Evolutionary conservation across 139 green algal species (phyloP).

Genomic region (Chlamydomonas incerta): DNA sequence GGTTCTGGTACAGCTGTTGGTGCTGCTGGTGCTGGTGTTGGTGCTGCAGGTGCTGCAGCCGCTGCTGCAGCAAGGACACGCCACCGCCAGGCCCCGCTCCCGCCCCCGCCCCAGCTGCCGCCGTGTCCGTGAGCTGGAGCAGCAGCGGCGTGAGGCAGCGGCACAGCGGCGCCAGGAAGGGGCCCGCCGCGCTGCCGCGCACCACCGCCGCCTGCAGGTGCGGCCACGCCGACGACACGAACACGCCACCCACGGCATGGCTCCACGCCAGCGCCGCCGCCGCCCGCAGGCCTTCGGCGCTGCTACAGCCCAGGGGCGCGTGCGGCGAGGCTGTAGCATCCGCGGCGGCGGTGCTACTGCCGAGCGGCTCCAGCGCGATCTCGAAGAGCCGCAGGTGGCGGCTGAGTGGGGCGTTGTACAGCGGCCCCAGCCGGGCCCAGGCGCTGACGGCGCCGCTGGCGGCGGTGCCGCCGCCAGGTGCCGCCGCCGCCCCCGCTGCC

Average conservation of each 20-base stretch:
- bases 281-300: too few relatives aligned
- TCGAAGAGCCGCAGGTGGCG: constrained; percentile 11
- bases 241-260: not conserved
- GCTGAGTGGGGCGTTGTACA: not conserved
- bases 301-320: too few relatives aligned
- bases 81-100: not conserved
- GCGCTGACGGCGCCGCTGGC: too few relatives aligned
- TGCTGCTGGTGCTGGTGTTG: not conserved
- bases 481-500: not conserved
- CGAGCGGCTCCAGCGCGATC: not conserved
- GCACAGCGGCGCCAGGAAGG: constrained; percentile 16
- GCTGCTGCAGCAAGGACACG: not conserved
- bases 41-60: not conserved
- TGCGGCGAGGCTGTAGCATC: not conserved
- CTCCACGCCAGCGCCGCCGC: not conserved
- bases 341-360: not conserved
- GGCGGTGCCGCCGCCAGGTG: not conserved
- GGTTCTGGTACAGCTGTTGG: too few relatives aligned
- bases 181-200: not conserved
- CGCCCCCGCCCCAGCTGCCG: not conserved
- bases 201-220: not conserved
- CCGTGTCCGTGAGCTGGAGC: not conserved
- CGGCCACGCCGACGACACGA: constrained; percentile 6
- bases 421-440: not conserved
- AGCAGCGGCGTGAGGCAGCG: not conserved